Percentiles rank a stretch among this genome's conserved stretches.
Evolutionary conservation across 163 green algal species (phyloP).

Genomic region (Picocystis sp.): DNA sequence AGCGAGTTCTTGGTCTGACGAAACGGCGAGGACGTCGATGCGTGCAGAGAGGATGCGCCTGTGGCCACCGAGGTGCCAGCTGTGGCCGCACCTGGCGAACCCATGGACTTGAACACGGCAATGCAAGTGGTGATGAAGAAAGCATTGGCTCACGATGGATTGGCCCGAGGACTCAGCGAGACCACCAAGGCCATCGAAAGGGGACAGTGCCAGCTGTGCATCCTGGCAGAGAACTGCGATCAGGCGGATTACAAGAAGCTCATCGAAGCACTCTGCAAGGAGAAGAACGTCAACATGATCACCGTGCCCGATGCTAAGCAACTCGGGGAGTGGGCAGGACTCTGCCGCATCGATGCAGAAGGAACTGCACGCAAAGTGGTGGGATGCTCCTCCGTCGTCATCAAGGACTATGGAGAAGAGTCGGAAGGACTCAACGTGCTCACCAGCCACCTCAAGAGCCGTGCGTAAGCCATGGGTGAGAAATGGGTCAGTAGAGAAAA

Average conservation of each 20-base stretch:
- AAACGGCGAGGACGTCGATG: neutral
- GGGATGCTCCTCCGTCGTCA: conserved; percentile 82
- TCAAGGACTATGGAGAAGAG: conserved; percentile 97
- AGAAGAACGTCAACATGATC: conserved; percentile 93
- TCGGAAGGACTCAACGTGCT: conserved; percentile 80
- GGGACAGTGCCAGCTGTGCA: conserved; percentile 72
- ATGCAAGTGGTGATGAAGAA: conserved; percentile 95
- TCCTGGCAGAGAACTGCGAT: conserved; percentile 97
- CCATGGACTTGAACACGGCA: conserved; percentile 91
- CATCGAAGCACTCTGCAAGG: conserved; percentile 89
- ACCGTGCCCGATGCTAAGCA: conserved; percentile 79
- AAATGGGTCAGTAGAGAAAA: neutral
- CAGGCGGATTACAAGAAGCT: conserved; percentile 99
- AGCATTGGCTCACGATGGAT: conserved; percentile 83
- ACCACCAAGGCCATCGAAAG: conserved; percentile 50
- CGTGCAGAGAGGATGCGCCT: conserved; percentile 17
- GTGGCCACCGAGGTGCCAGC: conserved; percentile 35
- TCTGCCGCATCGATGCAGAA: conserved; percentile 97
- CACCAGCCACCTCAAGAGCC: conserved; percentile 83
- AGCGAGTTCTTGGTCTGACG: neutral
- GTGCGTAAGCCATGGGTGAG: neutral
- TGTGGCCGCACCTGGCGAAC: conserved; percentile 42
- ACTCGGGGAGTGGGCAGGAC: conserved; percentile 78
- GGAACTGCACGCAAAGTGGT: conserved; percentile 95
- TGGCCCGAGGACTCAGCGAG: conserved; percentile 87